phyloP scores from a whole-genome alignment of 495 filamentous ascomycete genomes.

The Chaetomium fimeti region DNA sequence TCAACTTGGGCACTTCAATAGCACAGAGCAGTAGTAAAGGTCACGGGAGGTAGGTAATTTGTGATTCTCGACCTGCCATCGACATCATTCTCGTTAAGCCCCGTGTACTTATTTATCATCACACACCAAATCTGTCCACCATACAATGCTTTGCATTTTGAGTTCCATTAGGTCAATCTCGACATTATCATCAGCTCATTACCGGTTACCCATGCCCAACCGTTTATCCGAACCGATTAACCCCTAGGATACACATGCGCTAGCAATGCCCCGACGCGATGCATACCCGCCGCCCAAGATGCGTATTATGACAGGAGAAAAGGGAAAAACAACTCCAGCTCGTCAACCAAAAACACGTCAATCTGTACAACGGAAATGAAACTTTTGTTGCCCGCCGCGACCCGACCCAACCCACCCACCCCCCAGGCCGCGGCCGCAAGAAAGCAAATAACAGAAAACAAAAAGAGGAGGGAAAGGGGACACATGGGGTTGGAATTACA shows the following conservation, averaged over 20 bases:
- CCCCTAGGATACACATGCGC: conserved; percentile 6
- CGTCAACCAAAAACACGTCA: conserved; percentile 6
- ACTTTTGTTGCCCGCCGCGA: conserved; percentile 14
- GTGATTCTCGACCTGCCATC: too few relatives aligned
- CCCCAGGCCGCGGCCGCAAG: conserved; percentile 11
- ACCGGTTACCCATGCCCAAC: not conserved
- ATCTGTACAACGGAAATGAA: conserved; percentile 15
- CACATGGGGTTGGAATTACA: not conserved
- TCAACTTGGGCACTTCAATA: too few relatives aligned
- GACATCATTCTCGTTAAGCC: too few relatives aligned
- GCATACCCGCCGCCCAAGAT: conserved; percentile 12
- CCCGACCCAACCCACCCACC: conserved; percentile 15
- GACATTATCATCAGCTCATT: not conserved
- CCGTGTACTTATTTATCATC: too few relatives aligned
- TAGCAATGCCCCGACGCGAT: conserved; percentile 10
- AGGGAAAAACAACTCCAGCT: not conserved
- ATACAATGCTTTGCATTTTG: not conserved
- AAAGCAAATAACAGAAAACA: not conserved
- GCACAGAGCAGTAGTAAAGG: too few relatives aligned
- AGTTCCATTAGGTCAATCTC: conserved; percentile 3
- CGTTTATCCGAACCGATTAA: conserved; percentile 6
- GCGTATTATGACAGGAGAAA: conserved; percentile 13
- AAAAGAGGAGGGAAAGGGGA: not conserved
- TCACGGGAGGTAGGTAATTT: too few relatives aligned
- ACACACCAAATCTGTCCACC: too few relatives aligned